Percentiles rank a stretch among this genome's conserved stretches.
phyloP scores from a whole-genome alignment of 2,329 filamentous ascomycete species.

The Xylariaceae sp. region DNA sequence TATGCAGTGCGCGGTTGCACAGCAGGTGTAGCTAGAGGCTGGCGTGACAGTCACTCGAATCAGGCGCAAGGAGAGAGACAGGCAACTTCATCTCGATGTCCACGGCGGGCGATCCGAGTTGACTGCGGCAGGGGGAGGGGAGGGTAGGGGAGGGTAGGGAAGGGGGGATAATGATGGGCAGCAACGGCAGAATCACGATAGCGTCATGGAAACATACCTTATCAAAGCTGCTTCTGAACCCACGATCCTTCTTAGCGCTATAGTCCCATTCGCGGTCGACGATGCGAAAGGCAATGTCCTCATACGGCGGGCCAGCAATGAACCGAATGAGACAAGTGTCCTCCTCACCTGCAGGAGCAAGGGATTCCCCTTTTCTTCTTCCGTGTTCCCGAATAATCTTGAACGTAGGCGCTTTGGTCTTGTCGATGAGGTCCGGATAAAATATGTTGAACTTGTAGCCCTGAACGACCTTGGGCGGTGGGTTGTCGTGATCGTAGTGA shows the following conservation, averaged over 20 bases:
- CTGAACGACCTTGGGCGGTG: constrained; percentile 95
- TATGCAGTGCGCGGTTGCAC: constrained; percentile 19
- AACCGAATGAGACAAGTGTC: constrained; percentile 97
- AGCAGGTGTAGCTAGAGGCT: constrained; percentile 15
- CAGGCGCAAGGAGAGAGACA: constrained; percentile 9
- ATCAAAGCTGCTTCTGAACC: constrained; percentile 95
- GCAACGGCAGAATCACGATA: constrained; percentile 12
- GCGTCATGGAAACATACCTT: constrained; percentile 61
- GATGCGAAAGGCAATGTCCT: constrained; percentile 94
- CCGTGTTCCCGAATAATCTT: constrained; percentile 93
- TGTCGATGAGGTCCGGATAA: constrained; percentile 95
- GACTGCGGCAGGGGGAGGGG: neutral
- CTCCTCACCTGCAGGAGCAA: constrained; percentile 89
- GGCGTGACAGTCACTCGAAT: constrained; percentile 12
- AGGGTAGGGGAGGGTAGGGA: too few species aligned
- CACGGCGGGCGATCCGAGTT: constrained; percentile 12
- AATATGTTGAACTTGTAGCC: constrained; percentile 99
- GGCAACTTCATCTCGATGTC: constrained; percentile 2
- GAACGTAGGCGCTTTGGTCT: constrained; percentile 89
- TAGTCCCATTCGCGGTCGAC: constrained; percentile 99
- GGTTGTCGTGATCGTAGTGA: constrained; percentile 97
- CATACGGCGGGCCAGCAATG: constrained; percentile 90
- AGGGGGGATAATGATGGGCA: constrained; percentile 8
- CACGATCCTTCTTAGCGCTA: constrained; percentile 87
- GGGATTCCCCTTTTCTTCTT: constrained; percentile 82